Percentiles rank a stretch among this genome's conserved stretches.
Conservation (phyloP, 148 eudicot genomes). For the Vaccinium myrtillus region DNA sequence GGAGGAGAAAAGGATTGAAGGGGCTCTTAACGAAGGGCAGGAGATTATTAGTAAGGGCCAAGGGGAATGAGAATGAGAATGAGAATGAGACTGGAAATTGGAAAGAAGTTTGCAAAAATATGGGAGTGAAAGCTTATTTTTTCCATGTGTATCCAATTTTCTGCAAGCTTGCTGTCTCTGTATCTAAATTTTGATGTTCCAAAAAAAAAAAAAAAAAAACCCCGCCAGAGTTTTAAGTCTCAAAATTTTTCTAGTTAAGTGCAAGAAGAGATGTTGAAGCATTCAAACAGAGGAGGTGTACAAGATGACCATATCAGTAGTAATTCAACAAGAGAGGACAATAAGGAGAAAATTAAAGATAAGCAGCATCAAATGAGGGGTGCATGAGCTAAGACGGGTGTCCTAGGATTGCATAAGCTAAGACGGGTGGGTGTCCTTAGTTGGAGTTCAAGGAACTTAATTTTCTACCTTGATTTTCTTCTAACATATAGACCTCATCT, state of each 20-base stretch:
- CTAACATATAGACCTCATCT: neutral
- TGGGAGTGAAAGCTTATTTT: neutral
- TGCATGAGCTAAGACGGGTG: neutral
- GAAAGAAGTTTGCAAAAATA: neutral
- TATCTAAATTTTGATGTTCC: no score
- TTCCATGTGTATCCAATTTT: neutral
- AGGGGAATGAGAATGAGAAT: neutral
- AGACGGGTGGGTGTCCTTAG: no score
- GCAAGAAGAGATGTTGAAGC: neutral
- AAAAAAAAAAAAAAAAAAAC: no score
- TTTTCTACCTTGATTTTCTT: neutral
- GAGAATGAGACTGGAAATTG: neutral
- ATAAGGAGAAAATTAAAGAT: neutral
- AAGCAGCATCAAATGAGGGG: neutral
- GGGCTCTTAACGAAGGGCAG: neutral
- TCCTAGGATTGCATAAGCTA: neutral
- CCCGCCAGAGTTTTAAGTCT: neutral
- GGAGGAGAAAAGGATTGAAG: neutral
- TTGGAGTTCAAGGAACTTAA: no score
- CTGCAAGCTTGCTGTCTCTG: neutral
- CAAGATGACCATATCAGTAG: neutral
- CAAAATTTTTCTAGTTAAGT: neutral
- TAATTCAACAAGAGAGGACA: neutral
- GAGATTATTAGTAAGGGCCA: neutral
- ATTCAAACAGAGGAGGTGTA: neutral